These are phyloP conservation scores for Ophiostoma ulmi DNA, from an alignment of 2,329 filamentous ascomycete genomes.

Conservation along the genomic window DNA sequence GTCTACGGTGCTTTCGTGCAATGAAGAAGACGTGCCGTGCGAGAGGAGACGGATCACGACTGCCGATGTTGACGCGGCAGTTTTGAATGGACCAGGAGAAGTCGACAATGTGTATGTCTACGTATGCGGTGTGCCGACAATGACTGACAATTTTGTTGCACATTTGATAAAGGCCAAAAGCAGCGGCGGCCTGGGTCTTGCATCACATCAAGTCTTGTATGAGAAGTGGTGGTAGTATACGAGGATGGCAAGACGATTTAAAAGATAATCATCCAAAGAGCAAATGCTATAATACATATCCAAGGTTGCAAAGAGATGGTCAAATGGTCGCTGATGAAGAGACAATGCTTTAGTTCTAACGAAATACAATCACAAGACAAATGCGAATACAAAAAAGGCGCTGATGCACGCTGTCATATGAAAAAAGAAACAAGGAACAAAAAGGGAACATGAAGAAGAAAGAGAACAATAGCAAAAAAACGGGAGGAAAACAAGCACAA, in stretches of 20 bases:
- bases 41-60: constrained; percentile 40
- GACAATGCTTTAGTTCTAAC: background rate
- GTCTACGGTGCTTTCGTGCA: constrained; percentile 17
- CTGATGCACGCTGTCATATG: background rate
- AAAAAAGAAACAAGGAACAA: background rate
- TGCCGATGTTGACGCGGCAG: constrained; percentile 40
- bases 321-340: background rate
- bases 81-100: constrained; percentile 28
- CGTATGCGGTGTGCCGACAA: constrained; percentile 61
- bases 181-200: constrained; percentile 29
- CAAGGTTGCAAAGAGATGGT: background rate
- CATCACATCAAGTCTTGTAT: constrained; percentile 32
- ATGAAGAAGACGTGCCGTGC: constrained; percentile 32
- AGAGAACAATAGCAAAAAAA: background rate
- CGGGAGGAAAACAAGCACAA: no score
- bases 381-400: background rate
- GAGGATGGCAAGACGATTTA: background rate
- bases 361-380: background rate
- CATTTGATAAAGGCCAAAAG: constrained; percentile 35
- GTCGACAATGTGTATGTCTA: constrained; percentile 43
- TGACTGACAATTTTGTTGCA: constrained; percentile 63
- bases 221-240: constrained; percentile 39
- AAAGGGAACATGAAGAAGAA: background rate
- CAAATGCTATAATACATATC: background rate
- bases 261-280: background rate